Evolutionary conservation across 495 filamentous ascomycete genomes (phyloP), one percentile per base, ranked within the genome.

Genomic region (Hamigera avellanea): DNA sequence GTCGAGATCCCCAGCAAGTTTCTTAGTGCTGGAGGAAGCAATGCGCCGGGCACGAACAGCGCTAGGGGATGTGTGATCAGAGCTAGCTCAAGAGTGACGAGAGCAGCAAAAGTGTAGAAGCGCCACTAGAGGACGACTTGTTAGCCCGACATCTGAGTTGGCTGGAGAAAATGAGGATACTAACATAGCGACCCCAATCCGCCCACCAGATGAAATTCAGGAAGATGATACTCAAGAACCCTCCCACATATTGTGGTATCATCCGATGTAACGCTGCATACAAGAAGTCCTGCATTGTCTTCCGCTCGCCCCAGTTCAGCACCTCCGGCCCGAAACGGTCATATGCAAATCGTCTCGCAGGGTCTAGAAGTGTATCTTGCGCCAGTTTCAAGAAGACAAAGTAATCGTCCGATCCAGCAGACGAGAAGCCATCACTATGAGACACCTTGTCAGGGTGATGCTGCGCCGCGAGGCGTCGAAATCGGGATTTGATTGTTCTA

Each of bases 401-500:
- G 61, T 80, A 78, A 12, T 60, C 61, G 40, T 80, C 78, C 3
- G 14, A n/a, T 9, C 39, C 44, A 12, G 49, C 27, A 10, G 49
- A 52, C 28, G 41, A 40, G 21, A 47, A 41, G 9, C 40, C 43
- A 21, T 32, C 43, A 9, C 21, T 40, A 9, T 40, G 41, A 7
- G 63, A 57, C 14, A 80, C 52, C 58, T 98, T 98, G 62, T 98
- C 91, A 1, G 91, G 91, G 54, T 98, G 91, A 59, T 84, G 75
- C 15, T 78, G 69, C 10, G 87, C 77, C 9, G 89, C 86, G 41
- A 98, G 69, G 27, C 83, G 78, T 16, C 91, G 73, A 60, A 94
- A 95, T 26, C 75, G 73, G n/a, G 79, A 80, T 54, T 88, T 87
- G 53, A 96, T 73, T 1, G 73, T 72, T 42, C 76, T 75, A 28